These are phyloP conservation scores for Penicillium freii DNA, from an alignment of 2,329 filamentous ascomycete species.

Conservation along the genomic window DNA sequence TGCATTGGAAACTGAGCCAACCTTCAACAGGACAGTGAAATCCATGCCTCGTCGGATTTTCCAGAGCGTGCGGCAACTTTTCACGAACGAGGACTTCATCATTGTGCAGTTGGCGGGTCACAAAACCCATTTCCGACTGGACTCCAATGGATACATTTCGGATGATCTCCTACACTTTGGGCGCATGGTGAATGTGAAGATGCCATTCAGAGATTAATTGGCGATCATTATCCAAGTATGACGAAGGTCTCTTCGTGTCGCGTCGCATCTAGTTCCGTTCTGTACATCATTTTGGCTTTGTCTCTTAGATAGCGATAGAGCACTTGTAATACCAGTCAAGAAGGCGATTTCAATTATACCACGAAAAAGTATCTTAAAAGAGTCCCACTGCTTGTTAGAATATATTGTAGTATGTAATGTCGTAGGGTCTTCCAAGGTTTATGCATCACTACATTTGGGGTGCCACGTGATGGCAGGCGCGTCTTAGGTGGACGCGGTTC, in stretches of 20 bases:
- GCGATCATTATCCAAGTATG: background rate
- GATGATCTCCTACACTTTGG: slow-evolving; percentile 37
- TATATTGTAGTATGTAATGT: background rate
- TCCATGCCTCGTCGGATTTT: slow-evolving; percentile 34
- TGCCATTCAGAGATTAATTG: background rate
- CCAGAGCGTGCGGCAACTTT: slow-evolving; percentile 37
- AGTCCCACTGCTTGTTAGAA: background rate
- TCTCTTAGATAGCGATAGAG: background rate
- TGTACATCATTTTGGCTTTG: slow-evolving; percentile 5
- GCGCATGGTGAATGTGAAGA: slow-evolving; percentile 6
- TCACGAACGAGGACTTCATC: slow-evolving; percentile 43
- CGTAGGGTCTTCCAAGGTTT: background rate
- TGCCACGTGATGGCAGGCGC: slow-evolving; percentile 32
- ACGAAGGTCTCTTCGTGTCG: background rate
- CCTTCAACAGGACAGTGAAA: slow-evolving; percentile 35
- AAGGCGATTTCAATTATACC: background rate
- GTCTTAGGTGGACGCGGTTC: slow-evolving; percentile 24
- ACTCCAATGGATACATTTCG: slow-evolving; percentile 38
- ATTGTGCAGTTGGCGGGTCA: slow-evolving; percentile 38
- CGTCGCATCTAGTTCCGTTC: background rate
- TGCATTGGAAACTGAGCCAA: slow-evolving; percentile 15
- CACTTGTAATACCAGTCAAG: background rate
- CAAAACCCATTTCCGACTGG: slow-evolving; percentile 38
- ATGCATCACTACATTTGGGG: background rate
- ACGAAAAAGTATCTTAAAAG: background rate